Percentiles rank a stretch among this genome's conserved stretches.
phyloP scores from a whole-genome alignment of 2,329 filamentous ascomycete species.

The Pseudogymnoascus sp. region DNA sequence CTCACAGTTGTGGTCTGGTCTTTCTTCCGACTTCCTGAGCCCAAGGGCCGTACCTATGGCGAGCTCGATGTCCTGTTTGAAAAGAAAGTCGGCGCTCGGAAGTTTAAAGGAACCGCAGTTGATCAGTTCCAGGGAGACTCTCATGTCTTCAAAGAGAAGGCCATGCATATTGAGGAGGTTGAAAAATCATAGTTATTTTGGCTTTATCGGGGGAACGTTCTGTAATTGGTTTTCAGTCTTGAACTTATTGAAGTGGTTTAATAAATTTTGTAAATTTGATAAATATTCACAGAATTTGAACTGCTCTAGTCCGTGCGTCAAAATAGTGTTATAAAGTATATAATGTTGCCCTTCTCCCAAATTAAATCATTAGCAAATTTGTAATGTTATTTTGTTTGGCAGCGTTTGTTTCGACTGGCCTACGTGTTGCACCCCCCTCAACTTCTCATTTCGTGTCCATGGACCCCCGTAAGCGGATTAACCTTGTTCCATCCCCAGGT shows the following conservation, averaged over 20 bases:
- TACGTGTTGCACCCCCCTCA: background rate
- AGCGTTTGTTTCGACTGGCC: background rate
- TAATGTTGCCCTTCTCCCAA: background rate
- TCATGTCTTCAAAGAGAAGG: constrained; percentile 26
- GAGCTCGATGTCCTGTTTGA: constrained; percentile 81
- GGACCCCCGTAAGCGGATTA: constrained; percentile 26
- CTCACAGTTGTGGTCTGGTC: constrained; percentile 75
- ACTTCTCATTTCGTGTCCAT: constrained; percentile 27
- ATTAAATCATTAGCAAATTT: background rate
- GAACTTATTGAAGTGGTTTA: background rate
- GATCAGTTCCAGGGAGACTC: constrained; percentile 46
- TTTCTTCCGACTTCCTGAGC: constrained; percentile 75
- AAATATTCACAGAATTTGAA: background rate
- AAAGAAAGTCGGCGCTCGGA: constrained; percentile 41
- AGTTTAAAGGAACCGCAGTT: constrained; percentile 48
- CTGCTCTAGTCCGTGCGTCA: background rate
- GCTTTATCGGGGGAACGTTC: background rate
- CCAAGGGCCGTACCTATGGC: constrained; percentile 69
- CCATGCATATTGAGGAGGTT: constrained; percentile 20
- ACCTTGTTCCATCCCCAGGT: constrained; percentile 5
- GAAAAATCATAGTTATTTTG: background rate
- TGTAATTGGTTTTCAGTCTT: background rate
- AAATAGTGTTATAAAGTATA: background rate
- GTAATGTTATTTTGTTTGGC: background rate
- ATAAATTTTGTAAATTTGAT: background rate